Evolutionary conservation across 805 yeast species (phyloP).

Genomic region (Saturnispora dispora): DNA sequence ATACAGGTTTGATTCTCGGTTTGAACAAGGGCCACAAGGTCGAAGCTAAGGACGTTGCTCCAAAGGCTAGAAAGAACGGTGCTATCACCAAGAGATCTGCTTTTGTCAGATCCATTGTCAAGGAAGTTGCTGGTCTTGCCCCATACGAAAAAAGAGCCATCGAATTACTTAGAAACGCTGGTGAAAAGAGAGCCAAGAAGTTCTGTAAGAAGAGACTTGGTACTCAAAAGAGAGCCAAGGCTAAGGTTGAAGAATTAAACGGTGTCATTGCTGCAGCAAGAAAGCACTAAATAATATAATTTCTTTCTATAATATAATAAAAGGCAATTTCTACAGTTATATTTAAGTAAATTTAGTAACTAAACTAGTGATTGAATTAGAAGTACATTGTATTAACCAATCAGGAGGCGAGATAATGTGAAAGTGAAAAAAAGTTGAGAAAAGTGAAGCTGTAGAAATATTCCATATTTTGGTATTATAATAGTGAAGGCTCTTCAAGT

Average conservation of each 20-base stretch:
- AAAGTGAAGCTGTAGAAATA: neutral
- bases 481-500: neutral
- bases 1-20: constrained; percentile 89
- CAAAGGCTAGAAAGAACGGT: constrained; percentile 87
- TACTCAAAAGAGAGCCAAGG: constrained; percentile 99
- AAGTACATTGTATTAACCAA: neutral
- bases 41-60: constrained; percentile 72
- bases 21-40: constrained; percentile 99
- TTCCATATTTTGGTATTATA: neutral
- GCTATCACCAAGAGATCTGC: constrained; percentile 89
- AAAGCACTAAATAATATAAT: constrained; percentile 53
- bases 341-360: neutral
- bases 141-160: constrained; percentile 99
- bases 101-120: constrained; percentile 90
- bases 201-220: constrained; percentile 99
- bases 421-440: neutral
- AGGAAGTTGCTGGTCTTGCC: constrained; percentile 97
- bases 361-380: neutral
- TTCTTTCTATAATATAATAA: neutral
- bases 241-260: constrained; percentile 98
- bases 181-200: constrained; percentile 99
- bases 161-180: constrained; percentile 99
- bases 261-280: constrained; percentile 93
- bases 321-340: constrained; percentile 1
- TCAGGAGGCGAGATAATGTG: neutral